Evolutionary conservation across 1,284 basidiomycete species (phyloP).

Genomic region (Tausonia pullulans): DNA sequence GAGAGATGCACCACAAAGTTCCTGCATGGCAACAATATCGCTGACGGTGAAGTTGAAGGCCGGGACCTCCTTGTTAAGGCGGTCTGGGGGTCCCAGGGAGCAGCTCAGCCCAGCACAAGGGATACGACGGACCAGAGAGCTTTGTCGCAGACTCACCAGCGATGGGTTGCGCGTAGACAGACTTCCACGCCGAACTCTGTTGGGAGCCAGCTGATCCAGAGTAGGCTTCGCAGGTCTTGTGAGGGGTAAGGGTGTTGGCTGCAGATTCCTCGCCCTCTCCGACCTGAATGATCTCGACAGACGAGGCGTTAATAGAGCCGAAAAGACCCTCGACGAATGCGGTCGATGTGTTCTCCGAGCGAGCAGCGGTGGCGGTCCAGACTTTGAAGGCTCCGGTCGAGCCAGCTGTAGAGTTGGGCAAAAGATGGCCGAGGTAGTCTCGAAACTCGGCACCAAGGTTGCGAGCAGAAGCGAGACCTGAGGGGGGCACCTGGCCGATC

Average conservation of each 20-base stretch:
- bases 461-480: not conserved
- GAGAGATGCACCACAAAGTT: constrained; percentile 20
- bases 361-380: constrained; percentile 6
- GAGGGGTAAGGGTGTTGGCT: constrained; percentile 3
- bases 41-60: constrained; percentile 19
- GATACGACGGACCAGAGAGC: no score
- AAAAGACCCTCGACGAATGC: constrained; percentile 1
- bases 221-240: constrained; percentile 6
- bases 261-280: constrained; percentile 1
- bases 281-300: not conserved
- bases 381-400: not conserved
- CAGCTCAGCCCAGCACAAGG: no score
- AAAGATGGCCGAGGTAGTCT: not conserved
- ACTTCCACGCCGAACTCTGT: not conserved
- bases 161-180: not conserved
- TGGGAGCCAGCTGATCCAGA: not conserved
- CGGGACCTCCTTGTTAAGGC: constrained; percentile 17
- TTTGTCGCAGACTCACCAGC: not conserved
- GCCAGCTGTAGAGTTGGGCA: not conserved
- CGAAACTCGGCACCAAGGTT: not conserved
- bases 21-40: constrained; percentile 22
- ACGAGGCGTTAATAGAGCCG: not conserved
- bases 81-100: not conserved
- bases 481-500: not conserved
- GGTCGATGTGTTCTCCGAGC: not conserved